phyloP scores from a whole-genome alignment of 768 basidiomycete genomes.

The Lactarius tabidus region DNA sequence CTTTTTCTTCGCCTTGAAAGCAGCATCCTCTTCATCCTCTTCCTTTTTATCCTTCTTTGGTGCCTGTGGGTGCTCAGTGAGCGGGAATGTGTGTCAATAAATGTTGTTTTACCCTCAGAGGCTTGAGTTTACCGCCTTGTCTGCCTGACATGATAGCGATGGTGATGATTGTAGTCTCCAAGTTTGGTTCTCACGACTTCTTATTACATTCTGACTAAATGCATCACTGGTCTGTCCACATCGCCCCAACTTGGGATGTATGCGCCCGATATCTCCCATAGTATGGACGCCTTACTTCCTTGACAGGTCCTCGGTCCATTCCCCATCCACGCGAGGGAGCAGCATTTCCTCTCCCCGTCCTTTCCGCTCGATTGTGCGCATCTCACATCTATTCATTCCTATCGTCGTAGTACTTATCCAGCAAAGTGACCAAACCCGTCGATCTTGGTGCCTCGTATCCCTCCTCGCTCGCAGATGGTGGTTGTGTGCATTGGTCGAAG shows the following conservation, averaged over 20 bases:
- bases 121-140: slow-evolving; percentile 85
- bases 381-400: slow-evolving; percentile 6
- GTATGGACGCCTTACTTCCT: background rate
- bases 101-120: slow-evolving; percentile 60
- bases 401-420: background rate
- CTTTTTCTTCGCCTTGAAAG: slow-evolving; percentile 76
- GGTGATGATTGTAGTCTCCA: slow-evolving; percentile 5
- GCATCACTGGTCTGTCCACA: background rate
- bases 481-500: slow-evolving; percentile 55
- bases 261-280: slow-evolving; percentile 35
- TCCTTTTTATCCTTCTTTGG: slow-evolving; percentile 80
- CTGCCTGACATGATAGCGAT: slow-evolving; percentile 49
- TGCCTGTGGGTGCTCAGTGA: slow-evolving; percentile 43
- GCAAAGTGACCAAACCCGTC: slow-evolving; percentile 47
- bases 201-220: background rate
- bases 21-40: slow-evolving; percentile 62
- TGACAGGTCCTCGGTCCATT: slow-evolving; percentile 75
- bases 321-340: slow-evolving; percentile 79
- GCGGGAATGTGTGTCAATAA: background rate
- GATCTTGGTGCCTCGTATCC: slow-evolving; percentile 51
- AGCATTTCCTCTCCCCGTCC: slow-evolving; percentile 74
- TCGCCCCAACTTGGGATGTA: slow-evolving; percentile 57
- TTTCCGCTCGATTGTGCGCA: slow-evolving; percentile 62
- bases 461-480: slow-evolving; percentile 65
- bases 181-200: background rate